Evolutionary conservation across 2,329 filamentous ascomycete genomes (phyloP).

Genomic region (Uncinocarpus reesii): DNA sequence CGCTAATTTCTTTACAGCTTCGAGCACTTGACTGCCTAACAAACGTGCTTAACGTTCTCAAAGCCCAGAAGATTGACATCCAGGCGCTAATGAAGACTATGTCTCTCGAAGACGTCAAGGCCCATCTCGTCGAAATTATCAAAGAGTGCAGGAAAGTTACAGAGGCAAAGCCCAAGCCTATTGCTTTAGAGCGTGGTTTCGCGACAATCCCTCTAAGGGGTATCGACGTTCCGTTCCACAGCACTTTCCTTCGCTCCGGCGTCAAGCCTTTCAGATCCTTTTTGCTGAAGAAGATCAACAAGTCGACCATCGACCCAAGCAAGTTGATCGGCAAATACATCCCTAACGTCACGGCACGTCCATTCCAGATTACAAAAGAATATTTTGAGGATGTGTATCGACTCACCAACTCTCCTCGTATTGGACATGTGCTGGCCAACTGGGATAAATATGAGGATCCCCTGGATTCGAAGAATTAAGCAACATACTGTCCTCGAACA

Average conservation of each 20-base stretch:
- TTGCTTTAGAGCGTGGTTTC: slow-evolving; percentile 88
- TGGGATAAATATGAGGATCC: slow-evolving; percentile 59
- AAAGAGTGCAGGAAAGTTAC: slow-evolving; percentile 77
- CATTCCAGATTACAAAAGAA: slow-evolving; percentile 92
- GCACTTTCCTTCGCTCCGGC: slow-evolving; percentile 90
- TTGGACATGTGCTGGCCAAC: slow-evolving; percentile 59
- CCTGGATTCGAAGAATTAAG: slow-evolving; percentile 1
- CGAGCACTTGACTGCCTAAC: slow-evolving; percentile 56
- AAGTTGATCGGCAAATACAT: slow-evolving; percentile 99
- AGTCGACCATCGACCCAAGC: slow-evolving; percentile 92
- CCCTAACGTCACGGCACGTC: slow-evolving; percentile 91
- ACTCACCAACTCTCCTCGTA: slow-evolving; percentile 65
- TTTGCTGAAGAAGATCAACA: slow-evolving; percentile 99
- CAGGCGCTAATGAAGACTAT: slow-evolving; percentile 79
- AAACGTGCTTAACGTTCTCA: slow-evolving; percentile 87
- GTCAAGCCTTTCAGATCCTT: slow-evolving; percentile 99
- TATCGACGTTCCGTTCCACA: slow-evolving; percentile 98
- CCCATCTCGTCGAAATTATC: slow-evolving; percentile 83
- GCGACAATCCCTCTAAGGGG: slow-evolving; percentile 94
- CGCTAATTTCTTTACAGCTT: slow-evolving; percentile 31
- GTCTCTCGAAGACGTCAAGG: slow-evolving; percentile 82
- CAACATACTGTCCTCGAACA: not conserved
- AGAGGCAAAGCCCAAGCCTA: slow-evolving; percentile 72
- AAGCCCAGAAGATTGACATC: slow-evolving; percentile 94
- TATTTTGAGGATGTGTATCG: slow-evolving; percentile 99